Conservation (phyloP, 2,329 filamentous ascomycete species). For the Colletotrichum somersetense region DNA sequence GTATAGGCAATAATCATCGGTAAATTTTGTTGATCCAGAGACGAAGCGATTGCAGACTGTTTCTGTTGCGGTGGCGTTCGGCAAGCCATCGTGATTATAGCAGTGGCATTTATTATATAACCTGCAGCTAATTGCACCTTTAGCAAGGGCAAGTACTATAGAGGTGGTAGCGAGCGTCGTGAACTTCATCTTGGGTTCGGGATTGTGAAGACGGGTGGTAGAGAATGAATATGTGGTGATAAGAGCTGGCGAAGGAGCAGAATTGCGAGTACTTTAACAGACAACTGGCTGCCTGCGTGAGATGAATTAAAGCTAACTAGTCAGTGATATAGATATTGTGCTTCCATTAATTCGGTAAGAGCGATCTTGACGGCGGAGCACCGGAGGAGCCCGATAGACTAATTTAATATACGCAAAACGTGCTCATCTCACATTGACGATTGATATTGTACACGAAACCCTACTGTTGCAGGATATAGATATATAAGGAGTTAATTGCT, state of each 20-base stretch:
- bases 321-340: too few species aligned
- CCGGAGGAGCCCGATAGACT: too few species aligned
- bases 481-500: too few species aligned
- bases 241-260: not conserved
- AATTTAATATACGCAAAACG: too few species aligned
- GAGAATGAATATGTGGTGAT: not conserved
- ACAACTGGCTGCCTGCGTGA: not conserved
- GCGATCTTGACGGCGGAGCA: too few species aligned
- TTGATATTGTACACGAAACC: too few species aligned
- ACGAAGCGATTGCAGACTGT: constrained; percentile 14
- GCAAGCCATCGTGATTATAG: not conserved
- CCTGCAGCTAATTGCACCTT: not conserved
- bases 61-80: constrained; percentile 10
- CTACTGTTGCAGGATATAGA: too few species aligned
- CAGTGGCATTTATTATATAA: constrained; percentile 20
- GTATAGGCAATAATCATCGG: not conserved
- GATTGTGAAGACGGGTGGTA: not conserved
- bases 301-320: not conserved
- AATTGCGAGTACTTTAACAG: not conserved
- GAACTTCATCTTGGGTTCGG: not conserved
- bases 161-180: not conserved
- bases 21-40: not conserved
- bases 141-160: not conserved
- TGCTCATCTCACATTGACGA: too few species aligned
- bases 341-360: too few species aligned